Evolutionary conservation across 1,139 yeast genomes (phyloP).

Genomic region (Pichia inconspicua): DNA sequence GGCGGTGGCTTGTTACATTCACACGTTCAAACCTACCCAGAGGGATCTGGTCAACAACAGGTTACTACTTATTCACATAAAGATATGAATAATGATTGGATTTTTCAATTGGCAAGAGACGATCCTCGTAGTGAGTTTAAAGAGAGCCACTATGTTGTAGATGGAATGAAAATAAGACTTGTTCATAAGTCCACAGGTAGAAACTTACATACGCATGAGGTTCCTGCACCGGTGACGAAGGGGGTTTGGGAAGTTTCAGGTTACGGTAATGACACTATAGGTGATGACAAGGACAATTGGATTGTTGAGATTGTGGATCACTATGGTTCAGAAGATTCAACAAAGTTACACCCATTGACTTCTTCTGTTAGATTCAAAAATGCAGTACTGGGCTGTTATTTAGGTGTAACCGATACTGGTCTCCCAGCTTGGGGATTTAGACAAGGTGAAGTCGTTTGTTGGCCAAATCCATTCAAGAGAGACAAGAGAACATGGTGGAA

Average conservation of each 20-base stretch:
- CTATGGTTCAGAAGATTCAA: conserved; percentile 59
- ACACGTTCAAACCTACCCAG: conserved; percentile 88
- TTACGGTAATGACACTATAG: conserved; percentile 80
- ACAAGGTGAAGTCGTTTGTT: conserved; percentile 93
- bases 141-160: conserved; percentile 49
- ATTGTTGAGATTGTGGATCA: conserved; percentile 79
- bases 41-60: conserved; percentile 94
- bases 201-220: conserved; percentile 82
- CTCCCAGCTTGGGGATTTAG: conserved; percentile 98
- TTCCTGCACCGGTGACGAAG: conserved; percentile 73
- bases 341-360: conserved; percentile 75
- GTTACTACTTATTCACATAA: conserved; percentile 90
- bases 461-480: conserved; percentile 64
- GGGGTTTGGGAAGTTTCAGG: conserved; percentile 80
- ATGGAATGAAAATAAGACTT: conserved; percentile 72
- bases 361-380: conserved; percentile 74
- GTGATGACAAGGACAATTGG: conserved; percentile 95
- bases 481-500: conserved; percentile 99
- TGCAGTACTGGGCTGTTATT: conserved; percentile 67
- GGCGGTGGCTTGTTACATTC: conserved; percentile 93
- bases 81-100: conserved; percentile 89
- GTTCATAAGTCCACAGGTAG: conserved; percentile 78
- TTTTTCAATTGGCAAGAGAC: conserved; percentile 65
- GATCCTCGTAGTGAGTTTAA: conserved; percentile 48
- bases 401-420: conserved; percentile 70